A percentile compares a stretch with the other conserved stretches of the same genome.
Evolutionary conservation across 2,329 filamentous ascomycete species (phyloP).

Genomic region (Microcyclospora tardicrescens): DNA sequence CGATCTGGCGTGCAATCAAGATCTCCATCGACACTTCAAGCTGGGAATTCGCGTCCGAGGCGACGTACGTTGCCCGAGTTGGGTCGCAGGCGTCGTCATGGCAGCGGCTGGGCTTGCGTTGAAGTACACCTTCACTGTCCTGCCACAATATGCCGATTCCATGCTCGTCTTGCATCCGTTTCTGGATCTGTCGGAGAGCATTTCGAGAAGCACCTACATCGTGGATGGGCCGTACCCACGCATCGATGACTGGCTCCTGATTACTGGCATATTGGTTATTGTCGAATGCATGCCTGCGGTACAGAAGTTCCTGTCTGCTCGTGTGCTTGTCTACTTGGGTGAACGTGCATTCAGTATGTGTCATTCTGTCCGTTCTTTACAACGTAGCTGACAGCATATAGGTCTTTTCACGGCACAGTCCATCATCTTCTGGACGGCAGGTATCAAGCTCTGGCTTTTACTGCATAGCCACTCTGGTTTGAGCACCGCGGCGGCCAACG

Average conservation of each 20-base stretch:
- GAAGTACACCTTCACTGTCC: constrained; percentile 14
- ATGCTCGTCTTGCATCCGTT: constrained; percentile 15
- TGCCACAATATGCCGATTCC: constrained; percentile 12
- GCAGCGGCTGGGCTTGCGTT: constrained; percentile 9
- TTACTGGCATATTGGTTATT: constrained; percentile 11
- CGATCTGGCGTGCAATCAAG: constrained; percentile 9
- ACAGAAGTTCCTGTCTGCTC: constrained; percentile 12
- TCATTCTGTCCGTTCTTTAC: neutral
- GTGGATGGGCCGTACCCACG: constrained; percentile 12
- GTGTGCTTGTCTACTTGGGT: constrained; percentile 11
- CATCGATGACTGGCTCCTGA: constrained; percentile 16
- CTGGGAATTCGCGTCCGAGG: constrained; percentile 9
- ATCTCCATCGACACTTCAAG: constrained; percentile 7
- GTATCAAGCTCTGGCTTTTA: constrained; percentile 17
- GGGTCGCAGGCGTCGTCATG: constrained; percentile 6
- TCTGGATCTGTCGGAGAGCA: constrained; percentile 11
- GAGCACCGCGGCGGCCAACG: constrained; percentile 10
- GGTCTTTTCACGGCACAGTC: constrained; percentile 16
- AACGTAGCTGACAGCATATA: constrained; percentile 3
- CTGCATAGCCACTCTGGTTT: constrained; percentile 6
- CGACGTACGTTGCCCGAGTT: constrained; percentile 9
- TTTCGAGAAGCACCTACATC: constrained; percentile 4
- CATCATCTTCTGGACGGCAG: constrained; percentile 16
- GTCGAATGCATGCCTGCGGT: constrained; percentile 8
- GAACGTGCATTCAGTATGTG: constrained; percentile 17